Evolutionary conservation across 1,284 basidiomycete genomes (phyloP).

Genomic region (Irpex lacteus): DNA sequence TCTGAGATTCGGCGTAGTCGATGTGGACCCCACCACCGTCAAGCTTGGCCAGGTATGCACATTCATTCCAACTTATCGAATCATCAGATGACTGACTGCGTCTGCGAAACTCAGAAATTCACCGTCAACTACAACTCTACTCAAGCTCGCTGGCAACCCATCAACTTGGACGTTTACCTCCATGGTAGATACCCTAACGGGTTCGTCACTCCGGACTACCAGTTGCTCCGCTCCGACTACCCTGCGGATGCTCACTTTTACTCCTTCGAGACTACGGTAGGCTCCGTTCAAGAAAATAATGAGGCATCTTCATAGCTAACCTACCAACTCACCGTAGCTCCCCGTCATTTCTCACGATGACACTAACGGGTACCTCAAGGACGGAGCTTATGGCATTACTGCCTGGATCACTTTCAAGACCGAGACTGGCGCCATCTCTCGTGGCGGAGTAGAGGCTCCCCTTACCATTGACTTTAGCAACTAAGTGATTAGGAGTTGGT

Average conservation of each 20-base stretch:
- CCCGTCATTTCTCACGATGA: not conserved
- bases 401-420: slow-evolving; percentile 4
- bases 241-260: not conserved
- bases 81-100: too few relatives aligned
- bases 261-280: slow-evolving; percentile 4
- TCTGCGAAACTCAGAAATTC: not conserved
- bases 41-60: slow-evolving; percentile 1
- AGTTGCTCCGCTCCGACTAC: slow-evolving; percentile 2
- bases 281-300: not conserved
- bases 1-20: not conserved
- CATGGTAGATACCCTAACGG: slow-evolving; percentile 3
- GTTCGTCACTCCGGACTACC: slow-evolving; percentile 2
- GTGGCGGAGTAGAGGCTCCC: not conserved
- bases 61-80: not conserved
- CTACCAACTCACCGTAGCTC: not conserved
- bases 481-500: too few relatives aligned
- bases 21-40: not conserved
- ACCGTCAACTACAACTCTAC: slow-evolving; percentile 8
- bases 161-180: slow-evolving; percentile 9
- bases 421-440: not conserved
- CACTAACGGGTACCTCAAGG: not conserved
- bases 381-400: slow-evolving; percentile 4
- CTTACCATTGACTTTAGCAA: too few relatives aligned
- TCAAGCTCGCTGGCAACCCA: slow-evolving; percentile 4
- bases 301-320: not conserved